Evolutionary conservation across 257 asterid species (phyloP), one percentile per base, ranked within the genome.

Genomic region (Solanum acaule): DNA sequence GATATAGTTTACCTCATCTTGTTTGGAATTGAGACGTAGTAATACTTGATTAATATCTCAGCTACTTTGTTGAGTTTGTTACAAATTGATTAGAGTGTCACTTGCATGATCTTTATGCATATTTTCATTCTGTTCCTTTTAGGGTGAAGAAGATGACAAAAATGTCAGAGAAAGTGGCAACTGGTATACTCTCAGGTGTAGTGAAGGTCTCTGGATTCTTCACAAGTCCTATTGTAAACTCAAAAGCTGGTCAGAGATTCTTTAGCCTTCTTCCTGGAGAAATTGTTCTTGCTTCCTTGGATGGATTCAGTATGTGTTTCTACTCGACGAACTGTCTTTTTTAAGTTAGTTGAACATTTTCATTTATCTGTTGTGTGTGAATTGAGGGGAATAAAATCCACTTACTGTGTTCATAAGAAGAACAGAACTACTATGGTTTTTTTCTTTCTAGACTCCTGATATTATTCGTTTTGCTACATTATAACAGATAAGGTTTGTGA

Each of bases 241-340:
- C 98, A 16, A 93, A 91, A 89, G 94, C 92, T 3, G 99, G 98
- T 15, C 92, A 96, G 90, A 94, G 94, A 75, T 93, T 96, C 93
- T 95, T 97, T 93, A 91, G 95, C 93, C 96, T 95, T 87, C 94
- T 97, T 71, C 98, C 98, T 1, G 99, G 98, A 84, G 98, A 97
- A 88, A 92, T 96, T 20, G 93, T 95, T 86, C 98, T 96, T 75
- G 99, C 99, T 85, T 97, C 99, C 71, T 88, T 97, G 91, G 98
- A 97, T 29, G 98, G 98, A 91, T 95, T 97, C 25, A 96, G 99
- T 96, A 95, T 23, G 98, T 92, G 18, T 87, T 31, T 86, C 38
- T 78, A 31, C 34, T 8, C 8, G 31, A 83, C 3, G 42, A 71
- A 72, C 75, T 52, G 16, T n/a, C 33, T 77, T 42, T 84, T 23